Evolutionary conservation across 257 asterid species (phyloP).

Genomic region (Fraxinus americana): DNA sequence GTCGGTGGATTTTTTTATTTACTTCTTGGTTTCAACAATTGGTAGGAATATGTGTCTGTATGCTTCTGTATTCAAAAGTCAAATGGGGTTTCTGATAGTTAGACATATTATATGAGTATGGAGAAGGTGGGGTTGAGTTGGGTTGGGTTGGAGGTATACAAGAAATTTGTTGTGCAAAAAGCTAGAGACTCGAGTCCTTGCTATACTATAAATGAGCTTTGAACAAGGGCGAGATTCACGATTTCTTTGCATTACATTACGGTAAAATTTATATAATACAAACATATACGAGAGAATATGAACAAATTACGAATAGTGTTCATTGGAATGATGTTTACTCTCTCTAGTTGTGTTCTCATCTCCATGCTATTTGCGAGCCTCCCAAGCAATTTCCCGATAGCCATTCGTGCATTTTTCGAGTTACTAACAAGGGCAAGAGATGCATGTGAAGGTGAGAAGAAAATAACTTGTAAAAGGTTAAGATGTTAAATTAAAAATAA

Average conservation of each 20-base stretch:
- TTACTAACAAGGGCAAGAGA: not conserved
- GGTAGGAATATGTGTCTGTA: slow-evolving; percentile 46
- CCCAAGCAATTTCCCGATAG: not conserved
- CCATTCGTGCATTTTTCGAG: not conserved
- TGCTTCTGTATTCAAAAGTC: slow-evolving; percentile 43
- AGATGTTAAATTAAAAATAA: no score
- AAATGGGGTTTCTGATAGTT: slow-evolving; percentile 16
- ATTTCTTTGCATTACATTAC: no score
- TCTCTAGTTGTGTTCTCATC: no score
- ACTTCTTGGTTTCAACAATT: not conserved
- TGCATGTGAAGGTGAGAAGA: not conserved
- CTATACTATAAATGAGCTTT: no score
- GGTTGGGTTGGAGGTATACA: no score
- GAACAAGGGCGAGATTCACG: no score
- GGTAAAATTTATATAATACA: no score
- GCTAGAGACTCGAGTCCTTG: no score
- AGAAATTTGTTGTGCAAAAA: no score
- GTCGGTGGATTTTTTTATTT: not conserved
- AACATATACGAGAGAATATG: no score
- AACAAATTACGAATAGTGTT: no score
- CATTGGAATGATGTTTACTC: not conserved
- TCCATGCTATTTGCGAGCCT: not conserved
- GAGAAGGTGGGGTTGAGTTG: not conserved
- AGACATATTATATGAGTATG: not conserved
- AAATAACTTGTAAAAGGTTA: not conserved